A percentile compares a stretch with the other conserved stretches of the same genome.
Evolutionary conservation across 2,329 filamentous ascomycete species (phyloP).

Genomic region (Chaetomium strumarium): DNA sequence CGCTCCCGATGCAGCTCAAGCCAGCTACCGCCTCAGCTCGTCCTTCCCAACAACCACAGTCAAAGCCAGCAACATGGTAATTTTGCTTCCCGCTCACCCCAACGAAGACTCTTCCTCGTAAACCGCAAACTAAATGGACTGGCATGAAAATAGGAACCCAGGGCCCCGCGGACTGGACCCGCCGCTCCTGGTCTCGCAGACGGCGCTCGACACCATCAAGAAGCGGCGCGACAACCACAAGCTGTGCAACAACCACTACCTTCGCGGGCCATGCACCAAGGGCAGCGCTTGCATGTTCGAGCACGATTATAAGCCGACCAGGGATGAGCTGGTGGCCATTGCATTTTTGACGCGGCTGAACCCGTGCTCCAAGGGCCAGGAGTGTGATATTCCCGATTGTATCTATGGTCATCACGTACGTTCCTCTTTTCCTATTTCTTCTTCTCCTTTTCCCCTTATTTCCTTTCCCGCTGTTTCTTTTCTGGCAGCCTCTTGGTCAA

Average conservation of each 20-base stretch:
- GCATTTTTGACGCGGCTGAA: conserved; percentile 51
- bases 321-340: conserved; percentile 52
- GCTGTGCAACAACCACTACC: conserved; percentile 57
- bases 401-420: conserved; percentile 59
- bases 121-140: too few relatives aligned
- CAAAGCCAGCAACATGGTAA: conserved; percentile 38
- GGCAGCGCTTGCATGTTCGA: conserved; percentile 50
- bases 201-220: conserved; percentile 49
- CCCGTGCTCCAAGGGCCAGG: conserved; percentile 51
- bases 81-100: too few relatives aligned
- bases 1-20: conserved; percentile 34
- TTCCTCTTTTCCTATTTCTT: conserved; percentile 13
- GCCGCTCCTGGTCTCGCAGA: conserved; percentile 41
- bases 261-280: conserved; percentile 52
- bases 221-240: conserved; percentile 50
- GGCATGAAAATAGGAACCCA: conserved; percentile 33
- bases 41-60: conserved; percentile 8
- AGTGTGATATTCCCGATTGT: conserved; percentile 52
- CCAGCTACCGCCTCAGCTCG: conserved; percentile 20
- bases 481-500: too few relatives aligned
- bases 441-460: not conserved
- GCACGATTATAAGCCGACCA: conserved; percentile 47
- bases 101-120: too few relatives aligned
- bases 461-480: not conserved
- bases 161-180: conserved; percentile 50